A percentile compares a stretch with the other conserved stretches of the same genome.
phyloP scores from a whole-genome alignment of 768 basidiomycete genomes.

The Neoboletus brunneissimus region DNA sequence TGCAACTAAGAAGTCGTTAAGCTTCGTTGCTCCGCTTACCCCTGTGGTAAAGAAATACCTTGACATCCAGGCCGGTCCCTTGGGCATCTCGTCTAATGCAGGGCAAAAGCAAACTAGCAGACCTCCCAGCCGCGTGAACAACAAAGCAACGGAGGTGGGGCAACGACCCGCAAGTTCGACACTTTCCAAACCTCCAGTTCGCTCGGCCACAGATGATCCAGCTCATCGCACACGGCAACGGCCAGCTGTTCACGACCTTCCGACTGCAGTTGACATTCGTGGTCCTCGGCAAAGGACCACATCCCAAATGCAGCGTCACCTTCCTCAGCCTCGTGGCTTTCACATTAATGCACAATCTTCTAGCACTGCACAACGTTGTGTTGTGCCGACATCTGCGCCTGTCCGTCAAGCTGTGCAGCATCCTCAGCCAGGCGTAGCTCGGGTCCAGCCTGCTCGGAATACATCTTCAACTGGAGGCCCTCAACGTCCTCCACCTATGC shows the following conservation, averaged over 20 bases:
- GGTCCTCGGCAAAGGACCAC: slow-evolving; percentile 17
- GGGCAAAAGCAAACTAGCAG: slow-evolving; percentile 22
- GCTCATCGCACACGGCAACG: slow-evolving; percentile 6
- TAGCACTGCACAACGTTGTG: slow-evolving; percentile 17
- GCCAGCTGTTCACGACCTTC: not conserved
- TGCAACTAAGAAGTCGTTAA: slow-evolving; percentile 29
- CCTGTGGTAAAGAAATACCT: slow-evolving; percentile 78
- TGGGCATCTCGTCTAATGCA: slow-evolving; percentile 2
- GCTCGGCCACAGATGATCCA: not conserved
- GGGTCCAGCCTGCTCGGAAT: slow-evolving; percentile 1
- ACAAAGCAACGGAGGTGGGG: slow-evolving; percentile 6
- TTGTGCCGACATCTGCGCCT: slow-evolving; percentile 12
- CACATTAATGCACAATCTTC: slow-evolving; percentile 18
- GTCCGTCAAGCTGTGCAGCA: slow-evolving; percentile 9
- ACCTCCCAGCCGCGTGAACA: slow-evolving; percentile 24
- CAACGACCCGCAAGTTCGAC: slow-evolving; percentile 9
- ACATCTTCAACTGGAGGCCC: slow-evolving; percentile 18
- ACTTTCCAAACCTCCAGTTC: slow-evolving; percentile 12
- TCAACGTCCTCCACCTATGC: slow-evolving; percentile 25
- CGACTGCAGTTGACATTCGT: slow-evolving; percentile 1
- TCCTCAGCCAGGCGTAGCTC: not conserved
- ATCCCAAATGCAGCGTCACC: slow-evolving; percentile 19
- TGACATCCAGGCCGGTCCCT: slow-evolving; percentile 38
- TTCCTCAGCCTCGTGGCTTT: slow-evolving; percentile 15
- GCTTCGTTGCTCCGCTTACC: slow-evolving; percentile 70